Evolutionary conservation across 164 flowering plant genomes (phyloP).

Genomic region (Chimonanthus salicifolius): DNA sequence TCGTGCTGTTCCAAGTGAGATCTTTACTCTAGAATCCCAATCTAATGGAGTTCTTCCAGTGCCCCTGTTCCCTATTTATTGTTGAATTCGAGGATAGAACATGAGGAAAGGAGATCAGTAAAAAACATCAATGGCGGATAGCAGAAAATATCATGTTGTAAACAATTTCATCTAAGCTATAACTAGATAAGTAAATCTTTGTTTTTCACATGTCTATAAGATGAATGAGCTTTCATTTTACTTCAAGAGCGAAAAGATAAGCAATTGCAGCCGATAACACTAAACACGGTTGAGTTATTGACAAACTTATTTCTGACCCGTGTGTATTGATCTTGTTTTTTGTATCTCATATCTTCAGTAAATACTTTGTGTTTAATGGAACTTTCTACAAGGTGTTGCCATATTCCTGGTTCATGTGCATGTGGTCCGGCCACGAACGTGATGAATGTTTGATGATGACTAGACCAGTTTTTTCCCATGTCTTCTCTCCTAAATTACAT

Average conservation of each 20-base stretch:
- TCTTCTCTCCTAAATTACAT: too few species aligned
- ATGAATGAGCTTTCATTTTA: neutral
- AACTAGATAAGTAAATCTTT: neutral
- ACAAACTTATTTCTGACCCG: neutral
- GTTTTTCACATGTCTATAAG: too few species aligned
- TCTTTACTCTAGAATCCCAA: slow-evolving; percentile 62
- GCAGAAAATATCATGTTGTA: too few species aligned
- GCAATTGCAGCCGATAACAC: neutral
- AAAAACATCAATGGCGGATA: neutral
- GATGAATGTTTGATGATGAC: neutral
- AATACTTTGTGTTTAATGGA: neutral
- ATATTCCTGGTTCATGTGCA: neutral
- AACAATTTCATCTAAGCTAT: too few species aligned
- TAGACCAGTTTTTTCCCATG: neutral
- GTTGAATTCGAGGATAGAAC: neutral
- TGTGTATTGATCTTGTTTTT: neutral
- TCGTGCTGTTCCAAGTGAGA: slow-evolving; percentile 75
- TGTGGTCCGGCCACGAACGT: neutral
- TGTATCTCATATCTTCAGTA: neutral
- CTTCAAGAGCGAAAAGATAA: neutral
- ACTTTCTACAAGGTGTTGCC: neutral
- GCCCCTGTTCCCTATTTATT: slow-evolving; percentile 61
- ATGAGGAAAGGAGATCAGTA: neutral
- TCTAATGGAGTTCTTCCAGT: slow-evolving; percentile 65
- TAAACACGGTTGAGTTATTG: too few species aligned